These are phyloP conservation scores for Leishmania turanica DNA, from an alignment of 208 protist species.

Conservation along the genomic window DNA sequence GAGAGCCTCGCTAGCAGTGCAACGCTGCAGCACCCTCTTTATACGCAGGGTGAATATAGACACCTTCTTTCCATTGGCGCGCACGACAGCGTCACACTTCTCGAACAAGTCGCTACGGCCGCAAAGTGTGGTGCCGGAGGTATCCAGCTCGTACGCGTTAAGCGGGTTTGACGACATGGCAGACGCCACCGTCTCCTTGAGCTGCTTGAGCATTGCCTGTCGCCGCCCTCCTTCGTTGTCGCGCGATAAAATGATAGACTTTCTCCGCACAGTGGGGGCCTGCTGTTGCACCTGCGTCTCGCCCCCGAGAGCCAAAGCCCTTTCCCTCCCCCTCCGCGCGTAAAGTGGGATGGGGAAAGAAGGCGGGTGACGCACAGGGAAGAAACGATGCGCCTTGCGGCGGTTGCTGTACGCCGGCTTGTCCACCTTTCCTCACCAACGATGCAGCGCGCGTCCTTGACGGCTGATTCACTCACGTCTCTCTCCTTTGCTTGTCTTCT, in stretches of 20 bases:
- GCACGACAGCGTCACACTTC: constrained; percentile 43
- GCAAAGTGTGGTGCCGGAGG: constrained; percentile 19
- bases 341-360: not conserved
- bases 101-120: constrained; percentile 44
- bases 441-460: not conserved
- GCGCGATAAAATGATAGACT: not conserved
- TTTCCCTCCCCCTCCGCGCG: not conserved
- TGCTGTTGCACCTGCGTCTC: not conserved
- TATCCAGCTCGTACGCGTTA: constrained; percentile 38
- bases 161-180: constrained; percentile 42
- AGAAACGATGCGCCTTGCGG: not conserved
- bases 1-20: constrained; percentile 28
- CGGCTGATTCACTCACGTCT: not conserved
- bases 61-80: constrained; percentile 37
- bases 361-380: not conserved
- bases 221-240: too few species aligned
- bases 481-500: not conserved
- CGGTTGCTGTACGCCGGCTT: not conserved
- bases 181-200: constrained; percentile 40
- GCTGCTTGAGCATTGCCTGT: constrained; percentile 38
- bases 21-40: constrained; percentile 36
- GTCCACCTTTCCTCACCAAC: not conserved
- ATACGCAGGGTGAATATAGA: constrained; percentile 50
- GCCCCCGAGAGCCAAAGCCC: not conserved
- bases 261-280: not conserved